Conservation (phyloP, 2,329 filamentous ascomycete genomes). For the Colletotrichum lupini region DNA sequence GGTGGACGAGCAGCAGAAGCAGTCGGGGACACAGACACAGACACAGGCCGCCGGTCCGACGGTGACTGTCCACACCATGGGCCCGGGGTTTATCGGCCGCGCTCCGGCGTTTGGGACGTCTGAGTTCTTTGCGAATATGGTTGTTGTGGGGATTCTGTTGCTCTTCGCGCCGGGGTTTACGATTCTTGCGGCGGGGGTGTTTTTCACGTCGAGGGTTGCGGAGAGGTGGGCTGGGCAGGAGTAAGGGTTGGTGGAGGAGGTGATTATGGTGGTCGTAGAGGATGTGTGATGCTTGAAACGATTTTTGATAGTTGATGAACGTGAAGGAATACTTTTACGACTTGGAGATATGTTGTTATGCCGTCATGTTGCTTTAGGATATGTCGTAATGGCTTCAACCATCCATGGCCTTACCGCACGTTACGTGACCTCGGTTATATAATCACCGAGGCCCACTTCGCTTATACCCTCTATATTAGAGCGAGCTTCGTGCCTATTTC, state of each 20-base stretch:
- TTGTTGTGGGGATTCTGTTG: slow-evolving; percentile 23
- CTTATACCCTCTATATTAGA: too few species aligned
- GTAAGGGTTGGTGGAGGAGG: neutral
- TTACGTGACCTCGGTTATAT: too few species aligned
- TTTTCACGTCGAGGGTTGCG: slow-evolving; percentile 27
- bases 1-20: neutral
- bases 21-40: too few species aligned
- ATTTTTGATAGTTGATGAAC: neutral
- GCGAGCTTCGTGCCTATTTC: too few species aligned
- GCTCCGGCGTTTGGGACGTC: slow-evolving; percentile 24
- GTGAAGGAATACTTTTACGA: neutral
- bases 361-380: too few species aligned
- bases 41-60: neutral
- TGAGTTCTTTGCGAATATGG: slow-evolving; percentile 25
- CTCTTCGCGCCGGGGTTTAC: slow-evolving; percentile 31
- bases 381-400: too few species aligned
- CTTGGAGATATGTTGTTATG: neutral
- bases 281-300: neutral
- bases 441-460: too few species aligned
- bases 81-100: slow-evolving; percentile 23
- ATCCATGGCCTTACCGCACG: too few species aligned
- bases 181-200: slow-evolving; percentile 25
- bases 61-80: slow-evolving; percentile 24
- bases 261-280: too few species aligned
- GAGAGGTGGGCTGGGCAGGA: slow-evolving; percentile 25